Conservation (phyloP, 352 stramenopile genomes). For the Plasmopara viticola region DNA sequence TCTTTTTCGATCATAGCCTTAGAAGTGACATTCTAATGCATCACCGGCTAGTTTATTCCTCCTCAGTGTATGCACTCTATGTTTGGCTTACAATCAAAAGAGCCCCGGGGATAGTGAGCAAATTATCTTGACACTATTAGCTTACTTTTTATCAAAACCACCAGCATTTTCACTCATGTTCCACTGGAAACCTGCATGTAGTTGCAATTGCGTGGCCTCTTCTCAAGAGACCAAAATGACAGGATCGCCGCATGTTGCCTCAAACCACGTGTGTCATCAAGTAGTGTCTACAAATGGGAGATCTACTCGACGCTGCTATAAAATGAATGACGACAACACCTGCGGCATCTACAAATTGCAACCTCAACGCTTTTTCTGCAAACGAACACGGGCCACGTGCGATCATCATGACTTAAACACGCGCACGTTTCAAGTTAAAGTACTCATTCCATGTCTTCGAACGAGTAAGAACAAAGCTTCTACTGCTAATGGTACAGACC, state of each 20-base stretch:
- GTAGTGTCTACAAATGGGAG: slow-evolving; percentile 57
- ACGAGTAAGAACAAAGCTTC: slow-evolving; percentile 54
- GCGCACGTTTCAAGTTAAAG: slow-evolving; percentile 24
- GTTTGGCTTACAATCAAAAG: slow-evolving; percentile 17
- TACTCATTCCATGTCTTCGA: slow-evolving; percentile 27
- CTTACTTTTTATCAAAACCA: not conserved
- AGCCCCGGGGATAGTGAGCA: slow-evolving; percentile 58
- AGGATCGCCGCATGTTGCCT: slow-evolving; percentile 49
- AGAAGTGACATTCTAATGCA: too few species aligned
- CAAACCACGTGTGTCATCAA: slow-evolving; percentile 39
- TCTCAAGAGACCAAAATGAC: slow-evolving; percentile 54
- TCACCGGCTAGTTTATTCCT: too few species aligned
- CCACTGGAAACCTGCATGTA: slow-evolving; percentile 18
- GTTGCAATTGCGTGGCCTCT: slow-evolving; percentile 44
- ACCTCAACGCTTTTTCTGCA: slow-evolving; percentile 55
- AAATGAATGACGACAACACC: slow-evolving; percentile 71
- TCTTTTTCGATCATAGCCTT: too few species aligned
- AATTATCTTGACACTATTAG: slow-evolving; percentile 18
- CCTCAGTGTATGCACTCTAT: too few species aligned
- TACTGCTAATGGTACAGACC: slow-evolving; percentile 40
- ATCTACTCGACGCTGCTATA: slow-evolving; percentile 31
- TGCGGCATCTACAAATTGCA: slow-evolving; percentile 48
- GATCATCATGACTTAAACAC: slow-evolving; percentile 63
- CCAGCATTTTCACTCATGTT: slow-evolving; percentile 2
- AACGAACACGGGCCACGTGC: slow-evolving; percentile 69